A percentile compares a stretch with the other conserved stretches of the same genome.
Conservation (phyloP, 2,329 filamentous ascomycete species). For the Laburnicola sp. region DNA sequence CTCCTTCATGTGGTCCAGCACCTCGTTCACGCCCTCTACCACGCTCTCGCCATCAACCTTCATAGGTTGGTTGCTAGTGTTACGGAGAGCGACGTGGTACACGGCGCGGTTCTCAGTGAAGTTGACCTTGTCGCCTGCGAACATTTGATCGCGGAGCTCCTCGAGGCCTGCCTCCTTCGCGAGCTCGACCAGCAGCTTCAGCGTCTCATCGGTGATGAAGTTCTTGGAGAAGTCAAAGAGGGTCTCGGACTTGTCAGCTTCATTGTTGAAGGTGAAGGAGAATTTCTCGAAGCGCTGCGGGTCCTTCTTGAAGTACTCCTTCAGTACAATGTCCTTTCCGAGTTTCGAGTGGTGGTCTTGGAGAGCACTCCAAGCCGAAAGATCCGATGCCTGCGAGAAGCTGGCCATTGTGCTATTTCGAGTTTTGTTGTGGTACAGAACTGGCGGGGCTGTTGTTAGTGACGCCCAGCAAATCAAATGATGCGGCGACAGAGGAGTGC, state of each 20-base stretch:
- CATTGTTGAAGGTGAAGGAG: conserved; percentile 79
- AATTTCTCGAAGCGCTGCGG: conserved; percentile 88
- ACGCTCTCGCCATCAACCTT: conserved; percentile 90
- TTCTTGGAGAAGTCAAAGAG: conserved; percentile 99
- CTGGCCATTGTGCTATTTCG: conserved; percentile 53
- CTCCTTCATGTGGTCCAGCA: conserved; percentile 96
- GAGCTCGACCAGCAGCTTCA: conserved; percentile 82
- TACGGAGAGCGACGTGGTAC: conserved; percentile 92
- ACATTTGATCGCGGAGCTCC: conserved; percentile 96
- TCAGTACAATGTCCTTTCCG: conserved; percentile 87
- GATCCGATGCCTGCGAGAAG: conserved; percentile 82
- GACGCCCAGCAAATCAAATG: conserved; percentile 5
- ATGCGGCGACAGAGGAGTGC: conserved; percentile 11
- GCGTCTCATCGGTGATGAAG: conserved; percentile 90
- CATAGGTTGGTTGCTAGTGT: conserved; percentile 78
- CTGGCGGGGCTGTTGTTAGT: conserved; percentile 24
- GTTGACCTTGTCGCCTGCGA: conserved; percentile 97
- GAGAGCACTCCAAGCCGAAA: conserved; percentile 85
- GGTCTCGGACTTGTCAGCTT: conserved; percentile 78
- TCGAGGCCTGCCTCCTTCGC: conserved; percentile 89
- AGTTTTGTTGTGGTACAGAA: conserved; percentile 23
- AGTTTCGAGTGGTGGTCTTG: conserved; percentile 85
- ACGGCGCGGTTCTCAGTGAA: conserved; percentile 97
- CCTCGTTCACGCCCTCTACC: conserved; percentile 88
- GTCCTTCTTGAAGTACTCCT: conserved; percentile 89